A percentile compares a stretch with the other conserved stretches of the same genome.
phyloP scores from a whole-genome alignment of 2,329 filamentous ascomycete genomes.

The Sarocladium strictum region DNA sequence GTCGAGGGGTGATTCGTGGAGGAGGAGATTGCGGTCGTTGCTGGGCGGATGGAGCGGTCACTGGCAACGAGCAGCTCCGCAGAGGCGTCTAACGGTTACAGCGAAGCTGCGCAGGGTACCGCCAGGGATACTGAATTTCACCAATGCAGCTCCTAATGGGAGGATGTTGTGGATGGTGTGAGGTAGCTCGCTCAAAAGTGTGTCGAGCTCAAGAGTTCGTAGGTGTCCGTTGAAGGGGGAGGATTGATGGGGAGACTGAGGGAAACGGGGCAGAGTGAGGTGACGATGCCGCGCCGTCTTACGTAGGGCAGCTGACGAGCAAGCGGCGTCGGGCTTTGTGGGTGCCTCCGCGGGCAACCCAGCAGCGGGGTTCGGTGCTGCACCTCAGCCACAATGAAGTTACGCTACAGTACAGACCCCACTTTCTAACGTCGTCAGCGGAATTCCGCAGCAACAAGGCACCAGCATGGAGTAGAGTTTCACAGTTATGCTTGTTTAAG shows the following conservation, averaged over 20 bases:
- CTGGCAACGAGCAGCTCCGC: conserved; percentile 21
- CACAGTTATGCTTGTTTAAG: too few relatives aligned
- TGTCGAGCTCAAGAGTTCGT: not conserved
- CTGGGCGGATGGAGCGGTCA: conserved; percentile 13
- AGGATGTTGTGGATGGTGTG: not conserved
- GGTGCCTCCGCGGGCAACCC: not conserved
- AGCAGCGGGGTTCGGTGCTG: not conserved
- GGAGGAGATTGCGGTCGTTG: conserved; percentile 22
- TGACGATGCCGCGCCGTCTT: conserved; percentile 9
- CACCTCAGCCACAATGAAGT: conserved; percentile 1
- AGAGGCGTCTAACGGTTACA: conserved; percentile 9
- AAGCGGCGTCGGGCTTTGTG: not conserved
- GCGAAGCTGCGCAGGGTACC: not conserved
- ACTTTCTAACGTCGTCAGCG: conserved; percentile 6
- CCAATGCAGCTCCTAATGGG: not conserved
- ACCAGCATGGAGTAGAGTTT: too few relatives aligned
- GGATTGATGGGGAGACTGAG: not conserved
- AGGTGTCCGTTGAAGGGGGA: not conserved
- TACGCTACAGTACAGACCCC: not conserved
- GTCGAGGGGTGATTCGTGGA: conserved; percentile 15
- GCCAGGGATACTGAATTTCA: not conserved
- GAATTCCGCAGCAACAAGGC: not conserved
- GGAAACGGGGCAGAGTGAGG: not conserved
- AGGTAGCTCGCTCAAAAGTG: not conserved
- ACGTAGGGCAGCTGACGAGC: conserved; percentile 6